Conservation (phyloP, 768 basidiomycete species). For the Nidularia sp. region DNA sequence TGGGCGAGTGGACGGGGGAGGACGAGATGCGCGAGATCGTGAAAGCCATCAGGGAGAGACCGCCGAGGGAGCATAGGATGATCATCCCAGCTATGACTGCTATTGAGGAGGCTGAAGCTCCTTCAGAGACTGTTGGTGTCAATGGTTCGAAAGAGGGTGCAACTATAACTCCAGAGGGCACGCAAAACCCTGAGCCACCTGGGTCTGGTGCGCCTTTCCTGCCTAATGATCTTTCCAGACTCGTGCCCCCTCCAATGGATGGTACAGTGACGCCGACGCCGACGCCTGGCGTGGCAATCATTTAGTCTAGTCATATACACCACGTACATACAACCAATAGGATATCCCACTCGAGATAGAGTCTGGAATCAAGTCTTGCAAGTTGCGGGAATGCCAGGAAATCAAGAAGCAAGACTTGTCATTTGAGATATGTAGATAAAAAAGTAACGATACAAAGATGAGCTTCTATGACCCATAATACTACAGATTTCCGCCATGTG, state of each 20-base stretch:
- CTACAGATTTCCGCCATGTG: no score
- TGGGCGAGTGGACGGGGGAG: slow-evolving; percentile 56
- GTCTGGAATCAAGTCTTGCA: no score
- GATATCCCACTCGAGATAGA: no score
- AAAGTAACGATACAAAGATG: no score
- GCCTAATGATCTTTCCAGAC: slow-evolving; percentile 33
- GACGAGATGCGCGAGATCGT: slow-evolving; percentile 56
- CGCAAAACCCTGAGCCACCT: slow-evolving; percentile 58
- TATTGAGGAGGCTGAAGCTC: slow-evolving; percentile 10
- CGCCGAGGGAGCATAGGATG: slow-evolving; percentile 30
- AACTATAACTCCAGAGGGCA: slow-evolving; percentile 43
- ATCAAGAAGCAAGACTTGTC: no score
- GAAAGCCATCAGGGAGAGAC: slow-evolving; percentile 42
- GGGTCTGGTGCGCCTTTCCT: slow-evolving; percentile 44
- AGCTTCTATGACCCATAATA: no score
- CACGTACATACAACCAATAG: no score
- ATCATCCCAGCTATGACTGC: slow-evolving; percentile 15
- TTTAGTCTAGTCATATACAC: slow-evolving; percentile 2
- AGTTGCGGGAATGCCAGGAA: no score
- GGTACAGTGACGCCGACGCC: slow-evolving; percentile 42
- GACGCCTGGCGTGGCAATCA: slow-evolving; percentile 4
- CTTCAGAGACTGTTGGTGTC: slow-evolving; percentile 14
- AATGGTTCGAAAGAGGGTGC: slow-evolving; percentile 13
- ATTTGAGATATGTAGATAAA: no score
- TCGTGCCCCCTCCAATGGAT: slow-evolving; percentile 35